Base-by-base conservation (phyloP, 371 early-diverging fungal genomes). In the Mucor indicus region DNA sequence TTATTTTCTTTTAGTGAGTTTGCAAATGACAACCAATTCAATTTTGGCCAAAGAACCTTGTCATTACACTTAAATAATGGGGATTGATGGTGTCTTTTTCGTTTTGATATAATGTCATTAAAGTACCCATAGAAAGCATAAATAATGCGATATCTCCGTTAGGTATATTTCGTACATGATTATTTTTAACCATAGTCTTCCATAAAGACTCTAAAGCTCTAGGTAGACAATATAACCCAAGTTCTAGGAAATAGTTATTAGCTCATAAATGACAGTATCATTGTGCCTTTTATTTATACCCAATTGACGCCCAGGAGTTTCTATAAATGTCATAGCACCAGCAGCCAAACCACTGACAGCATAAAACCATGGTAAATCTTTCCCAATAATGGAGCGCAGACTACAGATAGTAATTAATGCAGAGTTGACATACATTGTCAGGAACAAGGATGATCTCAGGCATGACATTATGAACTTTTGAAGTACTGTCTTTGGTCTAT, bases 81-180 rank as follows among this genome's bases (percentile, higher is more conserved):
- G 82, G 70, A 51, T 72, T 78, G 44, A 92, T 86, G 19, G 81
- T 80, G 21, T 75, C 79, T 15, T 85, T 84, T 36, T 89, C 88
- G 44, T 77, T 83, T 63, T 93, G 91, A 62, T 91, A 93, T 19
- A 93, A 59, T 12, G 82, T 78, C 91, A 93, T 91, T 45, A 93
- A 61, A 1, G 83, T 74, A 21, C 88, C 92, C 80, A 88, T 89
- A 0, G 91, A 77, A 1, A 73, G 60, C 61, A 85, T 83, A 50
- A 91, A 89, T 40, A 87, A 66, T 2, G 77, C 55, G 17, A 80
- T 72, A 44, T 85, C 86, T 0, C 81, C 82, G 51, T 82, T 55
- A 1, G 60, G 69, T 13, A 79, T 48, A 50, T 59, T 72, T 35
- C 72, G 71, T 2, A 68, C 67, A 36, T 69, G 62, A 5, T 61